Evolutionary conservation across 495 filamentous ascomycete species (phyloP).

Genomic region (Xylaria venustula): DNA sequence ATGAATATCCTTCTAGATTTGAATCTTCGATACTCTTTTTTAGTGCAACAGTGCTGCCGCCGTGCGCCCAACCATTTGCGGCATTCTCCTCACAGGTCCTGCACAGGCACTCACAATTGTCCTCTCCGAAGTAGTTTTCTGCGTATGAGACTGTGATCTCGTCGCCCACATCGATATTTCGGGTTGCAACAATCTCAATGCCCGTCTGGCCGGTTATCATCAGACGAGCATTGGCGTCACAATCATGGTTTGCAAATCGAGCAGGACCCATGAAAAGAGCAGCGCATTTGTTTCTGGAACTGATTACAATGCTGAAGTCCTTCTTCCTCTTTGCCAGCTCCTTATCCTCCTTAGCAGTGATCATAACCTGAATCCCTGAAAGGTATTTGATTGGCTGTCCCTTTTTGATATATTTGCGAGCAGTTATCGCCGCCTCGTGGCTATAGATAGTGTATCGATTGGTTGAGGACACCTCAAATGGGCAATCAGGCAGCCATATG

Average conservation of each 20-base stretch:
- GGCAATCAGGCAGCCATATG: slow-evolving; percentile 88
- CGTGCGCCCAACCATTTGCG: slow-evolving; percentile 76
- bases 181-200: slow-evolving; percentile 79
- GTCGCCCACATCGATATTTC: slow-evolving; percentile 80
- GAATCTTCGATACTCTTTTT: slow-evolving; percentile 46
- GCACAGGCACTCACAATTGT: slow-evolving; percentile 95
- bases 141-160: slow-evolving; percentile 96
- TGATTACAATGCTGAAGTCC: slow-evolving; percentile 96
- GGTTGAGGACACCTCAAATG: slow-evolving; percentile 90
- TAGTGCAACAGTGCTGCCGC: slow-evolving; percentile 27
- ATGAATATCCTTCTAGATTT: slow-evolving; percentile 36
- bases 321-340: slow-evolving; percentile 72
- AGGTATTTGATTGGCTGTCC: slow-evolving; percentile 90
- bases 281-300: slow-evolving; percentile 81
- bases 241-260: slow-evolving; percentile 97
- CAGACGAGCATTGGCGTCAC: slow-evolving; percentile 84
- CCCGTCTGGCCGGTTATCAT: slow-evolving; percentile 78
- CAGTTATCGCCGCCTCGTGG: slow-evolving; percentile 85
- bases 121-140: slow-evolving; percentile 91
- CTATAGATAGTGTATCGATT: slow-evolving; percentile 92
- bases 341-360: slow-evolving; percentile 86
- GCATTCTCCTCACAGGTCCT: slow-evolving; percentile 74
- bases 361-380: slow-evolving; percentile 80
- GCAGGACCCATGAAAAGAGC: slow-evolving; percentile 92
- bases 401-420: slow-evolving; percentile 70